Conservation (phyloP, 805 yeast genomes). For the Kodamaea sagamina region DNA sequence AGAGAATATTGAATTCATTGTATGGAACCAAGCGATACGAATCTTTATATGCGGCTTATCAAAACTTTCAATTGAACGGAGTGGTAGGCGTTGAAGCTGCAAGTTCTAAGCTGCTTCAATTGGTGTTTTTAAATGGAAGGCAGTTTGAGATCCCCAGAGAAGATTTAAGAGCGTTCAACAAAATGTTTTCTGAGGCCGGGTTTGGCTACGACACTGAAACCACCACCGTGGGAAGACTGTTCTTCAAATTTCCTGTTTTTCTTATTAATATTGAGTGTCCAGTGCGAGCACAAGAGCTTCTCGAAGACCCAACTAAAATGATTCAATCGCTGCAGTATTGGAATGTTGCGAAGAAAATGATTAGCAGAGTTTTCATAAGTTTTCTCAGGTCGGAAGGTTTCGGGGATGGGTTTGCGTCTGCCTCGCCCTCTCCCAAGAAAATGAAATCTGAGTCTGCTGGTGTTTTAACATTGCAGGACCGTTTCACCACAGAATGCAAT, state of each 20-base stretch:
- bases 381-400: constrained; percentile 8
- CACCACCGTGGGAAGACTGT: background rate
- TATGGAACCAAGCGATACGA: constrained; percentile 18
- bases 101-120: constrained; percentile 43
- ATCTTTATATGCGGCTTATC: constrained; percentile 24
- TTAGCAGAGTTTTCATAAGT: constrained; percentile 27
- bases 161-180: constrained; percentile 23
- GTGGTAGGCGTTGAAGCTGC: constrained; percentile 39
- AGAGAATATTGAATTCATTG: background rate
- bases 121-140: constrained; percentile 47
- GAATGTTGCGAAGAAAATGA: constrained; percentile 29
- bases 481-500: no score
- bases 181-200: constrained; percentile 23
- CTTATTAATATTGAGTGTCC: constrained; percentile 34
- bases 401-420: constrained; percentile 1
- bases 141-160: constrained; percentile 19
- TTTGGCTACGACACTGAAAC: constrained; percentile 15
- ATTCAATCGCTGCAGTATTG: constrained; percentile 22
- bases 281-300: constrained; percentile 31
- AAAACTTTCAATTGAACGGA: constrained; percentile 34
- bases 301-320: constrained; percentile 43
- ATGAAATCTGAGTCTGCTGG: no score
- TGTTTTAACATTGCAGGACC: no score
- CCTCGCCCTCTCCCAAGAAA: background rate
- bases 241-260: constrained; percentile 36